Evolutionary conservation across 2,329 filamentous ascomycete species (phyloP).

Genomic region (Cadophora sp.): DNA sequence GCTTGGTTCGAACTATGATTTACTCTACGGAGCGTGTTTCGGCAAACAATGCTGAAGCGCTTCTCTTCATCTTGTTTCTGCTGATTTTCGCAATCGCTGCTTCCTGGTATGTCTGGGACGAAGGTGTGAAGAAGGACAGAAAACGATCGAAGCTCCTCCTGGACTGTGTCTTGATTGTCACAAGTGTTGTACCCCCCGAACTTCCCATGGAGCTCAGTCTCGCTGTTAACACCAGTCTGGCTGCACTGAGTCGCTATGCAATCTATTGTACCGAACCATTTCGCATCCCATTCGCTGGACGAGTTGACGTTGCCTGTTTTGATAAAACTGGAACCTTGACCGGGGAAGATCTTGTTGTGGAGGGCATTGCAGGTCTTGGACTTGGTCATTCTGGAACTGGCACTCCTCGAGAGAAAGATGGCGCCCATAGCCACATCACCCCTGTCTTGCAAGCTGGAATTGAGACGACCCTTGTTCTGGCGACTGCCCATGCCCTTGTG

Average conservation of each 20-base stretch:
- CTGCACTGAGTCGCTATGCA: slow-evolving; percentile 90
- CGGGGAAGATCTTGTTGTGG: slow-evolving; percentile 94
- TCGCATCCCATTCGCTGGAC: slow-evolving; percentile 94
- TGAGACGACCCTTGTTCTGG: slow-evolving; percentile 90
- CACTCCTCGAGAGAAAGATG: slow-evolving; percentile 73
- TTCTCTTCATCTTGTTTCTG: slow-evolving; percentile 98
- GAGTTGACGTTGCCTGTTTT: slow-evolving; percentile 96
- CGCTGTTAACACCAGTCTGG: slow-evolving; percentile 96
- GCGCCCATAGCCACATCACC: slow-evolving; percentile 81
- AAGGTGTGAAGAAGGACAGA: slow-evolving; percentile 91
- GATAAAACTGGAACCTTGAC: slow-evolving; percentile 98
- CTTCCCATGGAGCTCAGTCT: slow-evolving; percentile 97
- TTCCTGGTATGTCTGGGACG: slow-evolving; percentile 98
- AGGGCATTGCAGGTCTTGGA: slow-evolving; percentile 90
- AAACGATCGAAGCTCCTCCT: slow-evolving; percentile 97
- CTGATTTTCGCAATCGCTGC: slow-evolving; percentile 95
- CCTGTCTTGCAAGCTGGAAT: slow-evolving; percentile 73
- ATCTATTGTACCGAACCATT: slow-evolving; percentile 99
- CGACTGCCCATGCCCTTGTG: slow-evolving; percentile 93
- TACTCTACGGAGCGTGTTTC: slow-evolving; percentile 98
- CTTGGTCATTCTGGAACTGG: slow-evolving; percentile 72
- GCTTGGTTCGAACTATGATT: slow-evolving; percentile 98
- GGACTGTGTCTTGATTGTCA: slow-evolving; percentile 97
- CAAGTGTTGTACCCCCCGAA: slow-evolving; percentile 97
- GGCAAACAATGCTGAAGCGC: slow-evolving; percentile 94